These are phyloP conservation scores for Sphagnum magellanicum DNA, from an alignment of 228 moss, liverwort and hornwort genomes.

Conservation along the genomic window DNA sequence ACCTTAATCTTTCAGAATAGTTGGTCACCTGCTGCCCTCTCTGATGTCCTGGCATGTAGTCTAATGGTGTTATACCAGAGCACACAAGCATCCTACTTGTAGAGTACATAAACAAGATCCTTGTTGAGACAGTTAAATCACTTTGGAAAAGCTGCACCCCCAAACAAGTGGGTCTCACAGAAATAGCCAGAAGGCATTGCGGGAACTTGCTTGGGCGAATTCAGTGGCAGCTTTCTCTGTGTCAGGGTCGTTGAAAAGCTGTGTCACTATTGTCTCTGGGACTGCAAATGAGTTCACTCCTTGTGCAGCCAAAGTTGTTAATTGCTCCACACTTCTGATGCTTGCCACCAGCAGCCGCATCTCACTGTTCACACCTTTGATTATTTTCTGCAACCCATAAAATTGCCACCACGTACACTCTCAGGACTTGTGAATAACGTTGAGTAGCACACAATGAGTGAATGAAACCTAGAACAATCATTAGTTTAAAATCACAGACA, in stretches of 20 bases:
- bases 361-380: constrained; percentile 43
- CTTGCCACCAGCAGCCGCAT: constrained; percentile 61
- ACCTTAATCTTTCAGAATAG: no score
- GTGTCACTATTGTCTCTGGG: constrained; percentile 34
- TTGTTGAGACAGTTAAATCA: no score
- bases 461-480: neutral
- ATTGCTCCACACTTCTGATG: constrained; percentile 45
- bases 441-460: neutral
- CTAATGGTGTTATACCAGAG: no score
- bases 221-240: constrained; percentile 36
- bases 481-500: neutral
- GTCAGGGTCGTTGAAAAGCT: constrained; percentile 34
- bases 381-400: constrained; percentile 24
- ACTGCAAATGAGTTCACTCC: constrained; percentile 48
- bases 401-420: neutral
- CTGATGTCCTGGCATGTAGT: no score
- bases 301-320: constrained; percentile 34
- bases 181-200: constrained; percentile 15
- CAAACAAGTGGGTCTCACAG: neutral
- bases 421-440: no score
- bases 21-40: no score
- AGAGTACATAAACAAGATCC: no score
- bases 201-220: constrained; percentile 44
- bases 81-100: no score
- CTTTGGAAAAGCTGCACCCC: no score